phyloP scores from a whole-genome alignment of 2,329 filamentous ascomycete genomes.

The Venturia effusa region DNA sequence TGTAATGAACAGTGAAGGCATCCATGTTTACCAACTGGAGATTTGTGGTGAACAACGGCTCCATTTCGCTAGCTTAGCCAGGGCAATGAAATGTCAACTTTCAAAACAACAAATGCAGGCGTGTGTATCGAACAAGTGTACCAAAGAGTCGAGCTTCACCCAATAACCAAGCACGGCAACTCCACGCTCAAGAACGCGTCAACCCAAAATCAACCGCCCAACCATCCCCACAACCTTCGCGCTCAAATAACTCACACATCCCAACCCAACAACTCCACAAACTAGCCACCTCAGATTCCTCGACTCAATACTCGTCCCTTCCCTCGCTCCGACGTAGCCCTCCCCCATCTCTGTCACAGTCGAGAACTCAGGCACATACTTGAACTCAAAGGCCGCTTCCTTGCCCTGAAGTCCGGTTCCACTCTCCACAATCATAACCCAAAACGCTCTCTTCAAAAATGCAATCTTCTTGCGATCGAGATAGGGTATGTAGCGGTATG shows the following conservation, averaged over 20 bases:
- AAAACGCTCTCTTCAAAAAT: conserved; percentile 42
- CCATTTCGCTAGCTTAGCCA: no score
- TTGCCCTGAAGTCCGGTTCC: conserved; percentile 51
- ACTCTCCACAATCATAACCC: conserved; percentile 50
- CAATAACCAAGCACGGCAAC: no score
- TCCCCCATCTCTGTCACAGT: conserved; percentile 5
- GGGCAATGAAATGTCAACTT: no score
- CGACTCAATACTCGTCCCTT: conserved; percentile 1
- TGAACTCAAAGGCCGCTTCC: conserved; percentile 57
- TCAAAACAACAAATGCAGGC: no score
- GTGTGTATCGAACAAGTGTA: no score
- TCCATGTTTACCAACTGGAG: no score
- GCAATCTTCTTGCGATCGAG: conserved; percentile 44
- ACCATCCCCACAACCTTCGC: neutral
- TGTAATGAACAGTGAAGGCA: no score
- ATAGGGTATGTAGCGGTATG: conserved; percentile 37
- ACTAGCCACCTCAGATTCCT: conserved; percentile 12
- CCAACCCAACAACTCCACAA: conserved; percentile 4
- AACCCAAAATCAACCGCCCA: neutral
- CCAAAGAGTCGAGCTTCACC: no score
- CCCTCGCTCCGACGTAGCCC: neutral
- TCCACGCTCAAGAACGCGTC: neutral
- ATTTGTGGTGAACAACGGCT: no score
- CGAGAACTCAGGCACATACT: conserved; percentile 47
- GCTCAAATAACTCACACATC: neutral